Conservation (phyloP, 1,284 basidiomycete species). For the Pholiota adiposa region DNA sequence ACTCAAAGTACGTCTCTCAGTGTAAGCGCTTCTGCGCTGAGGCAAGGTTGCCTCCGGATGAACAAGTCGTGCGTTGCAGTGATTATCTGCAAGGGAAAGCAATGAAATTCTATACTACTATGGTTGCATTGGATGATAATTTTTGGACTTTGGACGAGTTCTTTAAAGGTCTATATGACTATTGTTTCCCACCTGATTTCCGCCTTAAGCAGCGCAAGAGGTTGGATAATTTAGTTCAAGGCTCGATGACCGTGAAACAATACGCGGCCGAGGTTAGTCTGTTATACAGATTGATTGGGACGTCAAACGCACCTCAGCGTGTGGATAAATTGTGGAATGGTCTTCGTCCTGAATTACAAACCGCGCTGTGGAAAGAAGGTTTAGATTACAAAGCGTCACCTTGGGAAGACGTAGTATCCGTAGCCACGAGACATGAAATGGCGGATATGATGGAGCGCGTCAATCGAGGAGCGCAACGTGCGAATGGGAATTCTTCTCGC, state of each 20-base stretch:
- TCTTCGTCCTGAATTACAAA: constrained; percentile 2
- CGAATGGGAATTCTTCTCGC: not conserved
- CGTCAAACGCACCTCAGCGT: not conserved
- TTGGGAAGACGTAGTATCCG: constrained; percentile 11
- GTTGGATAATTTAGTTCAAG: constrained; percentile 7
- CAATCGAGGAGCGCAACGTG: not conserved
- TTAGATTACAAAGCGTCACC: not conserved
- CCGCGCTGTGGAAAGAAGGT: constrained; percentile 5
- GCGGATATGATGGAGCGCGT: not conserved
- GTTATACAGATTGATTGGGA: not conserved
- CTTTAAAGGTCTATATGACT: constrained; percentile 8
- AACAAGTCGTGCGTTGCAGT: constrained; percentile 12
- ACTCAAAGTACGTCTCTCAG: constrained; percentile 15
- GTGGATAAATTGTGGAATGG: constrained; percentile 10
- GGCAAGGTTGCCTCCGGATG: constrained; percentile 5
- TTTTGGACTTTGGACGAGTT: constrained; percentile 3
- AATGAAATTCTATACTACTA: constrained; percentile 6
- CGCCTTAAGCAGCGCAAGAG: constrained; percentile 3
- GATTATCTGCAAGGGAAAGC: constrained; percentile 7
- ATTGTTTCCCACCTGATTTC: constrained; percentile 16
- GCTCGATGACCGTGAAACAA: not conserved
- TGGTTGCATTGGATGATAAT: not conserved
- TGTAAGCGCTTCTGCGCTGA: constrained; percentile 10
- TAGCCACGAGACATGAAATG: constrained; percentile 6
- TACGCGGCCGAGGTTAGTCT: not conserved